Percentiles rank a stretch among this genome's conserved stretches.
phyloP scores from a whole-genome alignment of 306 rosid genomes.

The Quercus glauca region DNA sequence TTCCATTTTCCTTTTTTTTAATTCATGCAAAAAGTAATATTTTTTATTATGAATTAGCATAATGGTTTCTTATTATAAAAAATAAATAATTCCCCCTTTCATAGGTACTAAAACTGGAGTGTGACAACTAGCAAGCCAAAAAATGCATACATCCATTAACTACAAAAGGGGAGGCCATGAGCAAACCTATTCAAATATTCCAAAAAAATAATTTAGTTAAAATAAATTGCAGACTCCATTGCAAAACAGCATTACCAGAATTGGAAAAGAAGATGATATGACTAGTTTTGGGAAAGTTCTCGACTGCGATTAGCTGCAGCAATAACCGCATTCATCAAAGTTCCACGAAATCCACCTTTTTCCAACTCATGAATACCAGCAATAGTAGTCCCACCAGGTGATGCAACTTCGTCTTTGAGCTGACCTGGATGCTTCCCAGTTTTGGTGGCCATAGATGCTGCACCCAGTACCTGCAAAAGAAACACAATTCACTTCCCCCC shows the following conservation, averaged over 20 bases:
- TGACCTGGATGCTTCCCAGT: conserved; percentile 81
- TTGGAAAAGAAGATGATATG: background rate
- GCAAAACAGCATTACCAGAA: background rate
- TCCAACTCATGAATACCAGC: conserved; percentile 86
- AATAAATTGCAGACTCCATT: background rate
- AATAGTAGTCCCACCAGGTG: conserved; percentile 91
- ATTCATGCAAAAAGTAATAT: too few species aligned
- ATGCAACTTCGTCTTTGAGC: conserved; percentile 84
- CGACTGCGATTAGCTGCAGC: conserved; percentile 75
- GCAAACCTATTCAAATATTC: background rate
- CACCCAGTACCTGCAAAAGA: conserved; percentile 72
- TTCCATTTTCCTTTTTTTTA: too few species aligned
- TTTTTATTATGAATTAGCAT: too few species aligned
- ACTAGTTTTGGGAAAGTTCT: conserved; percentile 49
- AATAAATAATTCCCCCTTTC: too few species aligned
- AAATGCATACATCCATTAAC: too few species aligned
- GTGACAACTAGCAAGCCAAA: too few species aligned
- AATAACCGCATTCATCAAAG: conserved; percentile 82
- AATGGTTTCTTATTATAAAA: too few species aligned
- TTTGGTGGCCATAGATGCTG: conserved; percentile 68
- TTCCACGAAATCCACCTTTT: conserved; percentile 91
- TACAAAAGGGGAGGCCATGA: too few species aligned
- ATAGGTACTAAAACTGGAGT: too few species aligned
- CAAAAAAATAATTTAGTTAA: background rate
- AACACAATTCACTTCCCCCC: background rate